Evolutionary conservation across 352 stramenopile genomes (phyloP).

Genomic region (Phytophthora crassamura): DNA sequence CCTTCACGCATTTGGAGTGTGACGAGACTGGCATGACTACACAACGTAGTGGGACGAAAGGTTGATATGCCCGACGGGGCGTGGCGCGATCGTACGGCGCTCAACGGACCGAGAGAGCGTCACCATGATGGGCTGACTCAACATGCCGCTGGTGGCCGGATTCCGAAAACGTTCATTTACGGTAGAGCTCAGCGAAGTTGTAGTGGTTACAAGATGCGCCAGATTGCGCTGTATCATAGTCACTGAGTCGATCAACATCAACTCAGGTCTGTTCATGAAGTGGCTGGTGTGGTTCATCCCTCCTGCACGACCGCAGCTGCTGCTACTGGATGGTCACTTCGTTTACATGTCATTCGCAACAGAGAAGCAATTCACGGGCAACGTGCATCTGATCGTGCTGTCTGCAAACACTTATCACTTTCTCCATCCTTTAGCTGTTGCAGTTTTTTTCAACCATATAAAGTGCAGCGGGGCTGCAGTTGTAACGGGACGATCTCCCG

Average conservation of each 20-base stretch:
- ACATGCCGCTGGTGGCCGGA: not conserved
- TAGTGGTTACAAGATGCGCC: not conserved
- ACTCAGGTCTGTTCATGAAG: not conserved
- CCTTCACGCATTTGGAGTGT: constrained; percentile 11
- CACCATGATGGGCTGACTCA: constrained; percentile 16
- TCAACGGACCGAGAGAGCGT: constrained; percentile 6
- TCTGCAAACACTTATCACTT: constrained; percentile 12
- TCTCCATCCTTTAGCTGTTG: constrained; percentile 6
- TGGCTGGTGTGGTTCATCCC: constrained; percentile 7
- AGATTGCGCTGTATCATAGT: not conserved
- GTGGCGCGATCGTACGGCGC: not conserved
- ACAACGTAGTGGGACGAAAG: not conserved
- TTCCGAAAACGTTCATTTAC: constrained; percentile 8
- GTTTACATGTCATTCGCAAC: not conserved
- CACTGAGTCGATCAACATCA: constrained; percentile 1
- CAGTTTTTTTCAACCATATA: constrained; percentile 5
- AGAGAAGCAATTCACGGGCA: not conserved
- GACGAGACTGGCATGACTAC: constrained; percentile 7
- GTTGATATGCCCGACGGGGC: constrained; percentile 3
- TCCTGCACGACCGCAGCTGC: not conserved
- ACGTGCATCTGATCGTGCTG: constrained; percentile 2
- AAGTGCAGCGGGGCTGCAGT: no score
- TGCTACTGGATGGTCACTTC: constrained; percentile 7
- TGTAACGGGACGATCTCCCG: no score
- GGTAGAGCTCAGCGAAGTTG: not conserved